Base-by-base conservation (phyloP, 345 rosid genomes). In the Eucalyptus viminalis region DNA sequence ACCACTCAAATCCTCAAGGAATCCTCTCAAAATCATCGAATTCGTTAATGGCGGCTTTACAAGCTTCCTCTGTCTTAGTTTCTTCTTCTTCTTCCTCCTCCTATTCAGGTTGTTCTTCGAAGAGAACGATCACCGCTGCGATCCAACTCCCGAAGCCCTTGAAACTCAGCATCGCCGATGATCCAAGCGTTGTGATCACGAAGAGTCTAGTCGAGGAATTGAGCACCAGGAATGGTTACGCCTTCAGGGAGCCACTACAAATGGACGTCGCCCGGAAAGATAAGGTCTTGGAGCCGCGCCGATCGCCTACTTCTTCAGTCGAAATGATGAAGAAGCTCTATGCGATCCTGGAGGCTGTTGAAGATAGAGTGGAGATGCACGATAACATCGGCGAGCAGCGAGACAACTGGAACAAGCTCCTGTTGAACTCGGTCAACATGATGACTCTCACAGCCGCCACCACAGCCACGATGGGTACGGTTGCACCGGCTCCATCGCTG, bases 361-460 rank as follows among this genome's bases (percentile, higher is more conserved):
- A 92, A 50, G 97, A 96, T 53, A 91, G 97, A 88, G 92, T 94
- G 6, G 96, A 95, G 93, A 96, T 95, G 96, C 98, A 96, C 90
- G 85, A 91, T 19, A 96, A 95, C 91, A 86, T 96, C 1, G 95
- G 95, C 5, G 91, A 95, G 90, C 98, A 96, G 67, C 94, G 97
- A 8, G 93, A 95, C 19, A 94, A 93, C 87, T 94, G 97, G 98
- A 96, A 94, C 92, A 88, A 90, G 37, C 92, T 95, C 16, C 91
- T 95, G 69, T 91, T 95, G 65, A 95, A 93, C 86, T 95, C 98
- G 31, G 92, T 94, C 90, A 96, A 95, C 91, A 93, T 92, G 94
- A 96, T 94, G 86, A 94, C 95, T 45, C 94, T 96, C 43, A 89
- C 96, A 3, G 97, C 96, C 8, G 87, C 94, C 47, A 91, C 95